Percentiles rank a stretch among this genome's conserved stretches.
Conservation (phyloP, 805 yeast genomes). For the Debaryomyces maramus region DNA sequence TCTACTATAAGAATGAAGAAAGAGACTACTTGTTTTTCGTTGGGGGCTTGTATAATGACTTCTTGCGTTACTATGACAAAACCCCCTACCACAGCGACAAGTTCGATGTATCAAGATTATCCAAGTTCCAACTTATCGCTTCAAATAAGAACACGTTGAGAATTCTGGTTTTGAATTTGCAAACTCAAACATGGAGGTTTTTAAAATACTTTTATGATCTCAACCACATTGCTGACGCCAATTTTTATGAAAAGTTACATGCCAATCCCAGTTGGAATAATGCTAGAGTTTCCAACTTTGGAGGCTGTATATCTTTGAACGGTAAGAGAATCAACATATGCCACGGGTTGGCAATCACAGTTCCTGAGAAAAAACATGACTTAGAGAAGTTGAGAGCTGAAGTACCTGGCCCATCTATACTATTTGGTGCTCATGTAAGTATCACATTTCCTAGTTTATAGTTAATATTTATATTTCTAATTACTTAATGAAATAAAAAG, state of each 20-base stretch:
- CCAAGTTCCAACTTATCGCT: conserved; percentile 28
- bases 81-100: conserved; percentile 31
- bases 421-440: conserved; percentile 38
- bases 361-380: conserved; percentile 32
- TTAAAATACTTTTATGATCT: conserved; percentile 34
- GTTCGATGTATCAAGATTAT: conserved; percentile 34
- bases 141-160: conserved; percentile 31
- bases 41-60: conserved; percentile 42
- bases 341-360: conserved; percentile 35
- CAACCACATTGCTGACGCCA: conserved; percentile 22
- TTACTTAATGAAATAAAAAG: not conserved
- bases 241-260: conserved; percentile 18
- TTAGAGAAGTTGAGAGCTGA: conserved; percentile 18
- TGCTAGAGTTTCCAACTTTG: conserved; percentile 29
- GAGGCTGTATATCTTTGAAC: conserved; percentile 31
- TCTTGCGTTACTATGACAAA: conserved; percentile 31
- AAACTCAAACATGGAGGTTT: conserved; percentile 44
- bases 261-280: conserved; percentile 23
- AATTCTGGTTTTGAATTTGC: conserved; percentile 35
- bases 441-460: conserved; percentile 37
- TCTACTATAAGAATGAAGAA: conserved; percentile 32
- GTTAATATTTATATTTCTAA: not conserved
- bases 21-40: conserved; percentile 36
- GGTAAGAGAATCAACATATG: conserved; percentile 37
- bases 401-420: conserved; percentile 19